Evolutionary conservation across 208 protist genomes (phyloP).

Genomic region (Leishmania major): DNA sequence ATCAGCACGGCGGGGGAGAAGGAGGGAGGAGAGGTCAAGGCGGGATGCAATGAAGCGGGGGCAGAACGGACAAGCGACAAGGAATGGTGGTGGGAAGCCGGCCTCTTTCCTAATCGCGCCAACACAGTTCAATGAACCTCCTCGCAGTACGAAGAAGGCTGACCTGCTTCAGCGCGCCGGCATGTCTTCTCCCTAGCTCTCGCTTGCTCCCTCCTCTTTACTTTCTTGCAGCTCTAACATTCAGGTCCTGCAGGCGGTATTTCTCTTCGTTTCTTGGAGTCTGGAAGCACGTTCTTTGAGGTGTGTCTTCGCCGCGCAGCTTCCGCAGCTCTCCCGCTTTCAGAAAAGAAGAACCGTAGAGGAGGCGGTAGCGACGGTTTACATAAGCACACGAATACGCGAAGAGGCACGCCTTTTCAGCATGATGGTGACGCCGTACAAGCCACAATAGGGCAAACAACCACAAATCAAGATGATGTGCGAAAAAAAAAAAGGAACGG

Average conservation of each 20-base stretch:
- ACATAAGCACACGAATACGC: neutral
- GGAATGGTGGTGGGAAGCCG: neutral
- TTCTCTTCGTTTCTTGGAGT: neutral
- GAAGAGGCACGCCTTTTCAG: too few relatives aligned
- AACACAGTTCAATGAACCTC: neutral
- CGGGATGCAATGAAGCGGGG: neutral
- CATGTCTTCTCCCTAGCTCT: too few relatives aligned
- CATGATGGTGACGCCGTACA: neutral
- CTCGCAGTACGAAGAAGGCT: neutral
- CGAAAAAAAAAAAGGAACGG: neutral
- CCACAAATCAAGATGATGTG: neutral
- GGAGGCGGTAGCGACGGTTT: neutral
- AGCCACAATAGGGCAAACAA: neutral
- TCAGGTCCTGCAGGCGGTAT: neutral
- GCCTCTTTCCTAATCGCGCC: neutral
- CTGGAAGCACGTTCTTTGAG: neutral
- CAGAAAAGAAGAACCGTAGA: neutral
- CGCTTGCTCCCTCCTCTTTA: neutral
- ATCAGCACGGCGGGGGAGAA: neutral
- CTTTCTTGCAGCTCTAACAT: neutral
- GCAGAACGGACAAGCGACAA: neutral
- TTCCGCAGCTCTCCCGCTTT: neutral
- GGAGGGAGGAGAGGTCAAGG: neutral
- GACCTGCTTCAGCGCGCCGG: neutral
- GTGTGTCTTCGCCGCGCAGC: neutral